Conservation (phyloP, 1,139 yeast genomes). For the Geotrichum macrosporum region DNA sequence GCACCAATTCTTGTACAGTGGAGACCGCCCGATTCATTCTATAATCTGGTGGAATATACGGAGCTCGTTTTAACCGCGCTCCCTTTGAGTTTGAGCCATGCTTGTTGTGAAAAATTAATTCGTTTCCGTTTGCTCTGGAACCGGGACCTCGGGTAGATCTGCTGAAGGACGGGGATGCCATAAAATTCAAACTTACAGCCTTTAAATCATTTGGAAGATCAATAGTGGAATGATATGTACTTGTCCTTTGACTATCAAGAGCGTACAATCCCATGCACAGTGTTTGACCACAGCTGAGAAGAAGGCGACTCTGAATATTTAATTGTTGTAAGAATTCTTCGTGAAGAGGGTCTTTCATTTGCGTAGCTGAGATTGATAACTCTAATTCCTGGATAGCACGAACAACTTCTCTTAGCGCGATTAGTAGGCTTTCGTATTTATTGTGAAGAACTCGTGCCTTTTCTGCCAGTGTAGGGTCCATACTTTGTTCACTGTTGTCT, state of each 20-base stretch:
- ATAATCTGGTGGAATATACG: not conserved
- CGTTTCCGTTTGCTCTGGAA: not conserved
- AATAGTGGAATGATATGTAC: too few species aligned
- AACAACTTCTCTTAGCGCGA: not conserved
- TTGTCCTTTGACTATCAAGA: too few species aligned
- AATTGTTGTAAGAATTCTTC: not conserved
- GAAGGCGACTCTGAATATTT: not conserved
- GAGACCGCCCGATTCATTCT: not conserved
- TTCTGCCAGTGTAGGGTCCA: too few species aligned
- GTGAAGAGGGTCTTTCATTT: not conserved
- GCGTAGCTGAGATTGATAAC: not conserved
- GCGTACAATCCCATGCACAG: not conserved
- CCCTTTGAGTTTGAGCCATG: not conserved
- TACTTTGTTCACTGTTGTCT: too few species aligned
- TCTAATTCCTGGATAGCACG: not conserved
- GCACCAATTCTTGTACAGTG: conserved; percentile 22
- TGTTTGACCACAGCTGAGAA: not conserved
- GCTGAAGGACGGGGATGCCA: too few species aligned
- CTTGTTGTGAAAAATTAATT: not conserved
- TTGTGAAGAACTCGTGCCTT: not conserved
- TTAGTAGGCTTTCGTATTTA: not conserved
- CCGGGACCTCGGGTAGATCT: not conserved
- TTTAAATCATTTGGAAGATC: too few species aligned
- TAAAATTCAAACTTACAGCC: too few species aligned
- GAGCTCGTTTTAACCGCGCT: not conserved